A percentile compares a stretch with the other conserved stretches of the same genome.
These are phyloP conservation scores for Magnusiomyces suaveolens DNA, from an alignment of 1,139 yeast genomes.

Conservation along the genomic window DNA sequence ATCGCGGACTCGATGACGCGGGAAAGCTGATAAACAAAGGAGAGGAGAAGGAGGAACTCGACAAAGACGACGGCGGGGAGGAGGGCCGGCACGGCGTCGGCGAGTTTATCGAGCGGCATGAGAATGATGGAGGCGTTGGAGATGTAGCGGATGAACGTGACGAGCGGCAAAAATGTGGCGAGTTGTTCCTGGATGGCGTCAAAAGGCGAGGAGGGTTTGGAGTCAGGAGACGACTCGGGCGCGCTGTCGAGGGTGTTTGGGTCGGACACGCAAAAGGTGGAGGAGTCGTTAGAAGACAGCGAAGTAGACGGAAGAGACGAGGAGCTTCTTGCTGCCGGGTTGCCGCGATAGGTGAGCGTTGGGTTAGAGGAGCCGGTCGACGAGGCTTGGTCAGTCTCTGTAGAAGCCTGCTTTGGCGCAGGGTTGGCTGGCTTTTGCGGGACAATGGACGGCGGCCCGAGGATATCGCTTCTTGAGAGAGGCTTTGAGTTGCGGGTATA, in stretches of 20 bases:
- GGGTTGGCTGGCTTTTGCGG: no score
- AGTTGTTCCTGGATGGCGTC: background rate
- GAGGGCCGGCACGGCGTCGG: background rate
- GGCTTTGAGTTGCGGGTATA: background rate
- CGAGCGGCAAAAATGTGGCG: background rate
- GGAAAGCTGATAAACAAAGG: background rate
- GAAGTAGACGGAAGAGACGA: no score
- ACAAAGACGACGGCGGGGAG: background rate
- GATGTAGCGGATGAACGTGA: background rate
- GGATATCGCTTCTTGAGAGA: background rate
- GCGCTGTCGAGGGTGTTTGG: background rate
- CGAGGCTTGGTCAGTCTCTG: no score
- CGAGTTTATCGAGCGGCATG: background rate
- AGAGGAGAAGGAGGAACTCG: background rate
- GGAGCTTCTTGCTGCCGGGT: no score
- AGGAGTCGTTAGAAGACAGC: no score
- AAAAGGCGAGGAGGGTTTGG: background rate
- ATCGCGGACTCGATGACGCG: background rate
- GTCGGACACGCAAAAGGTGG: no score
- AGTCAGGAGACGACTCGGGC: background rate
- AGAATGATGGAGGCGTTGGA: background rate
- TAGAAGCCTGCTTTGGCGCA: no score
- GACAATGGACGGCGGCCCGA: no score
- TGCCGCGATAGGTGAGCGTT: no score
- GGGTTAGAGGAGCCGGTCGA: no score